Evolutionary conservation across 2,329 filamentous ascomycete genomes (phyloP), one percentile per base, ranked within the genome.

Genomic region (Biscogniauxia mediterranea): DNA sequence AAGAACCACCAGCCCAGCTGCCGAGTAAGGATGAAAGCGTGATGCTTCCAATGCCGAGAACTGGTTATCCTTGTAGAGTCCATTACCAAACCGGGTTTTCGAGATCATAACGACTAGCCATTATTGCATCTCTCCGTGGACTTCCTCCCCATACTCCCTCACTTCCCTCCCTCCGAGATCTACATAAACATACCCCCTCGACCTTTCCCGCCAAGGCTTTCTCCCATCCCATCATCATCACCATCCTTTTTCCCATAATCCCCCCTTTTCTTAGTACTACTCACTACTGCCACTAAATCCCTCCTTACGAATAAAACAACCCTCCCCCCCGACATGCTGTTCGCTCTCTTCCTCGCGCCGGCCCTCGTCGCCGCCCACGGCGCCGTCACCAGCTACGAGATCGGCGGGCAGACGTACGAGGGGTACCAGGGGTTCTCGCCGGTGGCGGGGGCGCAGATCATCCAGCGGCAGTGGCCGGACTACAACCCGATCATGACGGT

Each of bases 401-500:
- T 81, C 57, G 79, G 71, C 26, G 75, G 76, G 38, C 79, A 70
- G 51, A 75, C 71, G 6, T 81, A 80, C 66, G 73, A 72, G 21
- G 80, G 79, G 55, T 81, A 80, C 61, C 69, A 80, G 60, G 81
- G 82, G 61, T 85, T 82, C 74, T 78, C 79, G 0, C 82, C 83
- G 5, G 69, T 75, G 32, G 76, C 76, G 28, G 77, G 76, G 38
- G 80, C 80, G 17, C 76, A 80, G 63, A 81, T 81, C n/a, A 85
- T 85, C 69, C 81, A 86, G 71, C 74, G 82, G 52, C 81, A 85
- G 75, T 85, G 83, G 83, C 78, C 79, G 17, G 76, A 83, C 74
- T 85, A 85, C 76, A 81, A 85, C 74, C 83, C 83, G 5, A 81
- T 81, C 64, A 77, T 80, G 71, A 76, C 75, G 6, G 77, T 80